These are phyloP conservation scores for Rhododendron griersonianum DNA, from an alignment of 148 eudicot species.

Conservation along the genomic window DNA sequence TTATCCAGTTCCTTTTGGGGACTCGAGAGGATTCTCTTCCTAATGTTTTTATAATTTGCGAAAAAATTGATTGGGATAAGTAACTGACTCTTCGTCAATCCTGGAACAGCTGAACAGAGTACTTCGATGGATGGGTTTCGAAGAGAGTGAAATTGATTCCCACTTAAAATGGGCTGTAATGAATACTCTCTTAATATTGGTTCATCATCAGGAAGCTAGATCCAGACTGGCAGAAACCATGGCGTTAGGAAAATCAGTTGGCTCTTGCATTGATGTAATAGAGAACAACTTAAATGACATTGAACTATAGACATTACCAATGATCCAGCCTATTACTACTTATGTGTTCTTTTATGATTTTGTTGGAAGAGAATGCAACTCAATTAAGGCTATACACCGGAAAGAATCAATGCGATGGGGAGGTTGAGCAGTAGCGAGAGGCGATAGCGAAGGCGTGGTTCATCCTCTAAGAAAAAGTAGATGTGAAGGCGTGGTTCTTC, in stretches of 20 bases:
- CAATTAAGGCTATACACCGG: not conserved
- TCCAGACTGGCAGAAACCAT: conserved; percentile 18
- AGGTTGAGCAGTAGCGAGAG: too few species aligned
- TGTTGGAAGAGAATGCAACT: not conserved
- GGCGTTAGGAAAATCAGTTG: conserved; percentile 17
- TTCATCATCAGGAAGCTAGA: conserved; percentile 16
- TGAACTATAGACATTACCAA: conserved; percentile 3
- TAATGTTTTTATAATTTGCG: not conserved
- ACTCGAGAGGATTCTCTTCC: not conserved
- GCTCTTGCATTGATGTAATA: conserved; percentile 20
- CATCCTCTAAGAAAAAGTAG: too few species aligned
- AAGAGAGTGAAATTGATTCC: conserved; percentile 7
- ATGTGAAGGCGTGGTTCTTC: too few species aligned
- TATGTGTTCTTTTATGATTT: not conserved
- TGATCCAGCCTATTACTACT: not conserved
- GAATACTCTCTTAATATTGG: conserved; percentile 10
- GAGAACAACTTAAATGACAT: conserved; percentile 2
- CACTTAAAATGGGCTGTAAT: conserved; percentile 14
- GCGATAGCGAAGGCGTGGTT: too few species aligned
- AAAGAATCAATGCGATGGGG: too few species aligned
- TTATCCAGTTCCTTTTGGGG: not conserved
- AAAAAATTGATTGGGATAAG: not conserved
- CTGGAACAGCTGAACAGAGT: conserved; percentile 10
- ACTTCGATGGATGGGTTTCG: conserved; percentile 9
- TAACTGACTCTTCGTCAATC: not conserved